Base-by-base conservation (phyloP, 306 rosid species). In the Senna tora region DNA sequence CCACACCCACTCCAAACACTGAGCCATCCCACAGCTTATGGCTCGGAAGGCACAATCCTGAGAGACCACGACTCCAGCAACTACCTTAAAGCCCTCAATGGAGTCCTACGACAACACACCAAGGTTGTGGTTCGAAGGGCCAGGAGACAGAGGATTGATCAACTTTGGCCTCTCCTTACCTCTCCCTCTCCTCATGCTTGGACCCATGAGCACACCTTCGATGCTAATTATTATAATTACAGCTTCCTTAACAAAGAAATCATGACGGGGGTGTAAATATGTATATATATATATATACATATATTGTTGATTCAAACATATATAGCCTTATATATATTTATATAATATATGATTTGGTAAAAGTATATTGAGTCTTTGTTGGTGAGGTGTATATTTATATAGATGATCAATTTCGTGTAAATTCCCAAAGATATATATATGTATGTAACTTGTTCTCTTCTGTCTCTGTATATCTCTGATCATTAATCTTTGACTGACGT, bases 51-150 rank as follows among this genome's bases (percentile, higher is more conserved):
- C n/a, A 84, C 86, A 17, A 84, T 88, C 66, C 80, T 80, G 15
- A 69, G 91, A 56, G 94, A 88, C 80, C 94, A 88, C 60, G 87
- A 86, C 79, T 88, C 94, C 4, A 86, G 90, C 79, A 86, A 84
- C 86, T 88, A 88, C 49, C 55, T 77, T 86, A 82, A 88, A 80
- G 89, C 86, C 15, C 66, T 86, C 70, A 84, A 88, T 42, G 78
- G 76, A 0, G 81, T 86, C 54, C 72, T 86, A 15, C 65, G 85
- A 59, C 81, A 49, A 41, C 79, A 80, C 30, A 46, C 77, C 15
- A 81, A 81, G 75, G 52, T 14, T 71, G 30, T 55, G 16, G 74
- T 51, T 60, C 36, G 67, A n/a, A 77, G 34, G 46, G 77, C 73
- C 38, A 69, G 69, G 45, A 81, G 67, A 22, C 79, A 76, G 21